Base-by-base conservation (phyloP, 192 early-diverging fungal genomes). In the Coemansia sp. region DNA sequence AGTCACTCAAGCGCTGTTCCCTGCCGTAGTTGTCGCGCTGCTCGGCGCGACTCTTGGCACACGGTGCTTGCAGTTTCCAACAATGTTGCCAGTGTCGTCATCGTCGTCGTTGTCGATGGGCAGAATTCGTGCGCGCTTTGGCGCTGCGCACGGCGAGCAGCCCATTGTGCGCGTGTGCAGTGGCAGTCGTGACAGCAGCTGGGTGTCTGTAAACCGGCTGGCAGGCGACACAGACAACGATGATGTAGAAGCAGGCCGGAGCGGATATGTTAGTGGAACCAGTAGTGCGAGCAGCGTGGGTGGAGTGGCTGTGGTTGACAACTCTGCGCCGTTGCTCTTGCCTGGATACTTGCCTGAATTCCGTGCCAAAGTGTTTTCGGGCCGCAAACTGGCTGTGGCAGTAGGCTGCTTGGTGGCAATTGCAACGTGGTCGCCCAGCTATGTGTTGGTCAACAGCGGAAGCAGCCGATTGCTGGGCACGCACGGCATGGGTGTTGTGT, bases 351-450 rank as follows among this genome's bases (percentile, higher is more conserved):
- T 12, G 23, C 48, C 14, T 26, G 35, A n/a, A n/a, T 16, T 3
- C 11, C 20, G 24, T n/a, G 41, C 12, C 41, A 43, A n/a, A n/a
- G 41, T n/a, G 14, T n/a, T 2, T 16, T 43, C 41, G 41, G 57
- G 64, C 4, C 37, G 66, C 22, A 24, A 43, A 13, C 38, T 61
- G 9, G 52, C 53, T 2, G n/a, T 23, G 27, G 48, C 37, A 22
- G 16, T 61, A 27, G 49, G 38, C 7, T 23, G 37, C 19, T 39
- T 58, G 37, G 24, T 49, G 62, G 68, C 56, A 3, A 20, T 22
- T 39, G 50, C 70, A 0, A 41, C 61, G 1, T 78, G 75, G 75
- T 22, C 75, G 19, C 75, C 75, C 3, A 54, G 55, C 2, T 61
- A 58, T 38, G 38, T 19, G 6, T 49, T 69, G 65, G 56, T 65